These are phyloP conservation scores for Rhytidhysteron rufulum DNA, from an alignment of 2,329 filamentous ascomycete genomes.

Conservation along the genomic window DNA sequence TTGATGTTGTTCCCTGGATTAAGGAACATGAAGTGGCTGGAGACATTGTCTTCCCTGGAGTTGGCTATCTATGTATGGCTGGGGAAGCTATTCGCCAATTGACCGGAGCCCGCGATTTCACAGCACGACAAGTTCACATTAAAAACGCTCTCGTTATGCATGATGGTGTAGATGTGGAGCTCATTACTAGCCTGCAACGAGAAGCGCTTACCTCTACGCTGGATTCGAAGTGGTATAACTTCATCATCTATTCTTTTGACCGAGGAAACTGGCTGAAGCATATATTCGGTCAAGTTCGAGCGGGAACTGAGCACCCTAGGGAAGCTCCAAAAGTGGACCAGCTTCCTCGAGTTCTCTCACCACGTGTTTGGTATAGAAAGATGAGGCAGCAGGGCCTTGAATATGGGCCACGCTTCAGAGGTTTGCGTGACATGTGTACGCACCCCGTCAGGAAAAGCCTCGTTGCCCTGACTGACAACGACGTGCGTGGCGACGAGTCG, in stretches of 20 bases:
- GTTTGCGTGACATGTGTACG: slow-evolving; percentile 1
- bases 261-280: slow-evolving; percentile 15
- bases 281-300: slow-evolving; percentile 11
- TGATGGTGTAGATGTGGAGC: slow-evolving; percentile 2
- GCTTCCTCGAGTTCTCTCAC: not conserved
- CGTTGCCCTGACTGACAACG: not conserved
- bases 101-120: not conserved
- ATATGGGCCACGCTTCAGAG: slow-evolving; percentile 3
- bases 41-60: slow-evolving; percentile 28
- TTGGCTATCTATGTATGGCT: slow-evolving; percentile 33
- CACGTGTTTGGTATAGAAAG: slow-evolving; percentile 1
- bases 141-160: slow-evolving; percentile 7
- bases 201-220: slow-evolving; percentile 1
- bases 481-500: not conserved
- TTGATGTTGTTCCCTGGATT: slow-evolving; percentile 36
- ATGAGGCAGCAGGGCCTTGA: not conserved
- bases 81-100: slow-evolving; percentile 20
- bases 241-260: slow-evolving; percentile 13
- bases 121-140: slow-evolving; percentile 2
- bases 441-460: not conserved
- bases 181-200: slow-evolving; percentile 8
- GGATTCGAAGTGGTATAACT: slow-evolving; percentile 15
- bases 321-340: too few relatives aligned
- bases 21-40: slow-evolving; percentile 28
- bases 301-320: not conserved